phyloP scores from a whole-genome alignment of 225 moss, liverwort and hornwort genomes.

The Neckera pumila region DNA sequence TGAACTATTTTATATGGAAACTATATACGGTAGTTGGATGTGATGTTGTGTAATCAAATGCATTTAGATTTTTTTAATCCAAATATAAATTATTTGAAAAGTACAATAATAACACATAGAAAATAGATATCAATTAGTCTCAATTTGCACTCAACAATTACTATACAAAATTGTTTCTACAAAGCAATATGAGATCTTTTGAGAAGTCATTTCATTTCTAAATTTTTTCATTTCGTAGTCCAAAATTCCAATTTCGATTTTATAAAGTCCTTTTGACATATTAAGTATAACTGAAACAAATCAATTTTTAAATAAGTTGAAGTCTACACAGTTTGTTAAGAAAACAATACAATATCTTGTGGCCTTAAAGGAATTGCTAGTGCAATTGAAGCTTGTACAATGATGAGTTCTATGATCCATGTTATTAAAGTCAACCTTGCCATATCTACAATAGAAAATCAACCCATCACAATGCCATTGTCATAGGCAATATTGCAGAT shows the following conservation, averaged over 20 bases:
- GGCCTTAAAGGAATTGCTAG: background rate
- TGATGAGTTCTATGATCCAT: background rate
- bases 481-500: background rate
- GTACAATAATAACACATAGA: too few relatives aligned
- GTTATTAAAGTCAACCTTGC: background rate
- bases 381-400: background rate
- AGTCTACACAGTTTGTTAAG: background rate
- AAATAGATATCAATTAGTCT: background rate
- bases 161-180: background rate
- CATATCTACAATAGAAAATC: background rate
- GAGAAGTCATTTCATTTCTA: background rate
- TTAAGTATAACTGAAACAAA: background rate
- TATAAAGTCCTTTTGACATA: accelerated
- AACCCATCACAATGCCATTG: background rate
- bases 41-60: background rate
- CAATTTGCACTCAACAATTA: background rate
- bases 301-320: too few relatives aligned
- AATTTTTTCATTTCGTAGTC: too few relatives aligned
- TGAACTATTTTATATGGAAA: background rate
- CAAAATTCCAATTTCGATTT: background rate
- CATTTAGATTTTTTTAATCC: background rate
- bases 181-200: background rate
- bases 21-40: background rate
- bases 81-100: background rate
- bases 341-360: background rate